Base-by-base conservation (phyloP, 2,329 filamentous ascomycete genomes). In the Hypoxylon rubiginosum region DNA sequence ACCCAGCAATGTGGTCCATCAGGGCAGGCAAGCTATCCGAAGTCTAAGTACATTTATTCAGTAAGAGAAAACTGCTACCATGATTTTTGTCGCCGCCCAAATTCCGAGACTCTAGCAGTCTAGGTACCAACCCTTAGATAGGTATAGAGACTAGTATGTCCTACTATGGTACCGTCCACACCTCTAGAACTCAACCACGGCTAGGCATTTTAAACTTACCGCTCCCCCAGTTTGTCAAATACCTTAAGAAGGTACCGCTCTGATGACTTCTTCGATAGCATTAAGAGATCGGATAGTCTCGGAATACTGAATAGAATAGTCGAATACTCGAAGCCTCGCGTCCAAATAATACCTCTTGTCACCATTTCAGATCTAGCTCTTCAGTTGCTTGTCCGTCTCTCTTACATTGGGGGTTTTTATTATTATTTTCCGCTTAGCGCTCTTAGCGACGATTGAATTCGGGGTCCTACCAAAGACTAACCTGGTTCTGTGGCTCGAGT, bases 401-500 rank as follows among this genome's bases (percentile, higher is more conserved):
- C 21, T 46, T 32, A 58, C 43, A 43, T 53, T 36, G 11, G 13
- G 15, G 15, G 3, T 36, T 36, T 36, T 13, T 34, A 10, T 58
- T 58, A 51, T 66, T 62, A 62, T 62, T 69, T 68, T 68, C 52
- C 54, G 45, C 50, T 58, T 64, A 65, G 67, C 69, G 69, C 69
- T 19, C n/a, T 62, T 70, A 66, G 67, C 69, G 69, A 66, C 53
- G 57, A 66, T 62, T 67, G 64, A 70, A 64, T 69, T 66, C 55
- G 58, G 61, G 46, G 56, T 63, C 21, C 39, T 66, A 21, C 46
- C 19, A 59, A 45, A 67, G 62, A 24, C 49, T 69, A 64, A 53
- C 48, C 59, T 67, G 62, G 63, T 41, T 61, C 60, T 19, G n/a
- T 43, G 39, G 36, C 36, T 39, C 36, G 13, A 61, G 59, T 66